These are phyloP conservation scores for Biscogniauxia mediterranea DNA, from an alignment of 2,329 filamentous ascomycete genomes.

Conservation along the genomic window DNA sequence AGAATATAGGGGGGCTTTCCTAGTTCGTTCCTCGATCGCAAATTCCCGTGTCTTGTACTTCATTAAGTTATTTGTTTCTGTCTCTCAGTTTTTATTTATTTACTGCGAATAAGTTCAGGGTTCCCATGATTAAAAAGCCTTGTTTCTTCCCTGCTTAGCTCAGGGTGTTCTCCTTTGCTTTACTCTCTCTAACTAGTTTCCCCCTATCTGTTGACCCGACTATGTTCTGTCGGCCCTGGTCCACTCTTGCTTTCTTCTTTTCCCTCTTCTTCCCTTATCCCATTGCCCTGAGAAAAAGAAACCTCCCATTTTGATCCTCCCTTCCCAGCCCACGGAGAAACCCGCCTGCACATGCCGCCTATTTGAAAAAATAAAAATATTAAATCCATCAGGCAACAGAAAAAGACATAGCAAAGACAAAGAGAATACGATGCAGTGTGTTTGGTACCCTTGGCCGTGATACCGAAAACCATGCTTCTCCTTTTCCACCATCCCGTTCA, in stretches of 20 bases:
- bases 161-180: too few relatives aligned
- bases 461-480: background rate
- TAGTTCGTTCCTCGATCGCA: background rate
- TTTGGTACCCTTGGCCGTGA: background rate
- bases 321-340: background rate
- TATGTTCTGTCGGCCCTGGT: background rate
- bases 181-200: background rate
- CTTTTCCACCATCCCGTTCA: background rate
- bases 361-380: background rate
- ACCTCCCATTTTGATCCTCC: background rate
- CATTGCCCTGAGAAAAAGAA: background rate
- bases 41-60: background rate
- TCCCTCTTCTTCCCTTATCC: background rate
- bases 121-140: background rate
- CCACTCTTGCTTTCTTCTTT: background rate
- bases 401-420: background rate
- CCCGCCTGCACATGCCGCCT: background rate
- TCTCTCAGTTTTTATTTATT: background rate
- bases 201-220: background rate
- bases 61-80: background rate
- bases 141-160: too few relatives aligned
- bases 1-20: background rate
- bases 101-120: background rate
- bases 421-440: background rate
- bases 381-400: background rate